A percentile compares a stretch with the other conserved stretches of the same genome.
These are phyloP conservation scores for Raphidocelis subcapitata DNA, from an alignment of 139 green algal species.

Conservation along the genomic window DNA sequence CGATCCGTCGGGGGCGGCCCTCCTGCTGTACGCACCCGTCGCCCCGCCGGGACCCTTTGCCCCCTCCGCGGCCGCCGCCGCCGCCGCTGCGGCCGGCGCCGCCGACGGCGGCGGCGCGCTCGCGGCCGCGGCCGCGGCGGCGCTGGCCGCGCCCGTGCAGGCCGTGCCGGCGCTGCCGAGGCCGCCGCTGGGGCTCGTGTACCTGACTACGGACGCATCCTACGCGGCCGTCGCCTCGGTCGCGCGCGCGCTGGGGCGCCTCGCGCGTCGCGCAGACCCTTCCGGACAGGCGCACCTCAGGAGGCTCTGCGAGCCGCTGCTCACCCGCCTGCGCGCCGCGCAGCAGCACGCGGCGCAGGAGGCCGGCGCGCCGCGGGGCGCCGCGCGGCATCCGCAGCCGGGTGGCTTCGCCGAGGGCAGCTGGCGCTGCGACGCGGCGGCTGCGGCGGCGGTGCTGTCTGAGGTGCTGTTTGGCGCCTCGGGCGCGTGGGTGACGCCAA, in stretches of 20 bases:
- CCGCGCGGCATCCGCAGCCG: no score
- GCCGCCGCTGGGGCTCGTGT: constrained; percentile 57
- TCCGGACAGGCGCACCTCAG: neutral
- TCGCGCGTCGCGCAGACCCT: constrained; percentile 19
- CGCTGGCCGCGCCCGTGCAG: no score
- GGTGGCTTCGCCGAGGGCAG: no score
- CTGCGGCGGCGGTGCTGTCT: constrained; percentile 37
- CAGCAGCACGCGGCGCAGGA: neutral
- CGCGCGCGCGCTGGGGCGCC: constrained; percentile 34
- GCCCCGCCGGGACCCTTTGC: neutral
- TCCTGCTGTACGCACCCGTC: constrained; percentile 19
- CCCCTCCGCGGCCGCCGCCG: neutral
- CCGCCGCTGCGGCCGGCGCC: constrained; percentile 5
- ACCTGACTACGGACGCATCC: constrained; percentile 38
- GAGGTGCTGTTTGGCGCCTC: constrained; percentile 71
- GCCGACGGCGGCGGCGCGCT: no score
- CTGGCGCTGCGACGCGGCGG: constrained; percentile 48
- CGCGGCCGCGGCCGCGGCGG: no score
- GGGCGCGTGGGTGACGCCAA: constrained; percentile 35
- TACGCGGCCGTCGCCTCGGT: constrained; percentile 63
- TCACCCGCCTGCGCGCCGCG: neutral
- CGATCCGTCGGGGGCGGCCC: constrained; percentile 27
- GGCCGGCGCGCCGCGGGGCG: no score
- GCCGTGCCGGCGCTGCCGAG: constrained; percentile 57
- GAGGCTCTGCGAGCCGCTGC: neutral